Base-by-base conservation (phyloP, 352 stramenopile species). In the Phytophthora pluvialis region DNA sequence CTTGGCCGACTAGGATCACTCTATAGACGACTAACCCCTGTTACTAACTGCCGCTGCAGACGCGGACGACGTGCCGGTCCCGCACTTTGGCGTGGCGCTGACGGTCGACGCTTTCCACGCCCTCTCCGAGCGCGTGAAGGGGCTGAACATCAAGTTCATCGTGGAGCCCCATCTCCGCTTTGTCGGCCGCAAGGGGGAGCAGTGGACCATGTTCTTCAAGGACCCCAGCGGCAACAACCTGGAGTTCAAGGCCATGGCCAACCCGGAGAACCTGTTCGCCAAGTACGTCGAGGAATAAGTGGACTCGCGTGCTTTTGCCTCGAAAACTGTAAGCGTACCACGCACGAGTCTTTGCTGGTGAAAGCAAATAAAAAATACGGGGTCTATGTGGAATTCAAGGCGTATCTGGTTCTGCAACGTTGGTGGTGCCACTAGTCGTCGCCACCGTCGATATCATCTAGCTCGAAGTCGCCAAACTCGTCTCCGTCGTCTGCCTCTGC, bases 161-260 rank as follows among this genome's bases (percentile, higher is more conserved):
- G 97, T 99, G 45, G 82, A 98, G 67, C 97, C 97, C 15, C 95
- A 98, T 69, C 72, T 98, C 38, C 83, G 97, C 59, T 99, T 99
- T 64, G 51, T 91, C 40, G 96, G 93, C 21, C 80, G 86, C 61
- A 97, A 97, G 52, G 97, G 97, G 7, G 98, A 99, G 72, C 97
- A 99, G 70, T 99, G 90, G 90, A 99, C 97, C 33, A 99, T 99
- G 97, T 99, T 99, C 77, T 99, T 99, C 81, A 99, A 99, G 71
- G 93, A 98, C 67, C 96, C 96, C 12, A 97, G 84, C 60, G 94
- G 93, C 56, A 99, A 99, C 76, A 99, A 98, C 77, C 85, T 99
- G 8, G 97, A 99, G 80, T 99, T 99, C 80, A 99, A 99, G 74
- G 94, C 95, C 48, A 99, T 99, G 97, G 98, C 94, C 7, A 98